These are phyloP conservation scores for Retiboletus flavoniger DNA, from an alignment of 1,284 basidiomycete species.

Conservation along the genomic window DNA sequence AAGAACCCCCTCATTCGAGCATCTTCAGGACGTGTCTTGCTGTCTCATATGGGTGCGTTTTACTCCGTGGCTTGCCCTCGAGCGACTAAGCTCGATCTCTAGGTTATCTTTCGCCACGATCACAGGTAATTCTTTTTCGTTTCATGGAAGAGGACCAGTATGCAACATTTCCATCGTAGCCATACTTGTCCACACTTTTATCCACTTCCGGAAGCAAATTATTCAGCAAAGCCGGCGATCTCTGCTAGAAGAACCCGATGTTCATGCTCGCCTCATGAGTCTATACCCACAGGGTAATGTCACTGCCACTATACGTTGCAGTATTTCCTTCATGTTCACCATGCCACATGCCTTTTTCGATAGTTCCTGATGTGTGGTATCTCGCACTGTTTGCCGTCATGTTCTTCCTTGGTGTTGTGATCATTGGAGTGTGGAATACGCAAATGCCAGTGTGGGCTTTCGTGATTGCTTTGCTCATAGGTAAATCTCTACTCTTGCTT, in stretches of 20 bases:
- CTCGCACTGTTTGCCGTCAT: constrained; percentile 35
- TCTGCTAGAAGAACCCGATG: constrained; percentile 66
- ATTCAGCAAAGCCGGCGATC: constrained; percentile 51
- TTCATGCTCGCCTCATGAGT: constrained; percentile 73
- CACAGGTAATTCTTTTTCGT: constrained; percentile 36
- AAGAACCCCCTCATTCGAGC: neutral
- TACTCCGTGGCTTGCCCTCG: neutral
- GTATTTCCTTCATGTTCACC: constrained; percentile 26
- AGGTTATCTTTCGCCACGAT: constrained; percentile 57
- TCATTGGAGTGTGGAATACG: constrained; percentile 58
- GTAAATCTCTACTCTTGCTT: constrained; percentile 19
- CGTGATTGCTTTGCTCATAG: constrained; percentile 41
- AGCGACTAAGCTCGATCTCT: neutral
- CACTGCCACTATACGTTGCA: constrained; percentile 29
- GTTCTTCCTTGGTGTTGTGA: constrained; percentile 57
- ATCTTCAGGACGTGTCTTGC: constrained; percentile 47
- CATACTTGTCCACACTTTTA: constrained; percentile 62
- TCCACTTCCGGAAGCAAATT: constrained; percentile 73
- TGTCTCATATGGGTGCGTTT: constrained; percentile 44
- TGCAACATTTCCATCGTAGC: constrained; percentile 28
- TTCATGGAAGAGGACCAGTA: neutral
- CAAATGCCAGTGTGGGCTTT: constrained; percentile 57
- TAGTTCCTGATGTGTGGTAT: constrained; percentile 37
- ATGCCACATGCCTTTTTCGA: neutral
- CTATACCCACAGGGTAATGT: constrained; percentile 68